Base-by-base conservation (phyloP, 495 filamentous ascomycete genomes). In the Penicillium daleae region DNA sequence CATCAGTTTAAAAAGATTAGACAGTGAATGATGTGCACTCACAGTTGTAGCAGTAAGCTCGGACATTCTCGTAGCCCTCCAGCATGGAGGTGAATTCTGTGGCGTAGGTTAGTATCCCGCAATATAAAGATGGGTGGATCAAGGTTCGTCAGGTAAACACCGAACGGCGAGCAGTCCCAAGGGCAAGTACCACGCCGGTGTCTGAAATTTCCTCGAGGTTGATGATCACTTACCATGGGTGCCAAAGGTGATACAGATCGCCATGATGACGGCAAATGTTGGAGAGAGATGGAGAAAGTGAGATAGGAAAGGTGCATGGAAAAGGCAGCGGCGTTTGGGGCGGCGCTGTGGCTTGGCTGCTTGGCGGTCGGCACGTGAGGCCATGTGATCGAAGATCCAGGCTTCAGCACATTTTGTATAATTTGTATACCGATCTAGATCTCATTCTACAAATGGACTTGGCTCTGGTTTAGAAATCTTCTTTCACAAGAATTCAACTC, bases 11-110 rank as follows among this genome's bases (percentile, higher is more conserved):
- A 37, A 10, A 57, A 42, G 10, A 27, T n/a, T 21, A 39, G 44
- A 24, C 12, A 35, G 44, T 19, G 50, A 24, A 60, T 39, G 24
- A 35, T 37, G 31, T 27, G 46, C 39, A 71, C 80, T 59, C 64
- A 83, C 81, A 85, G 58, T 85, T 84, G 39, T 83, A 78, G 63
- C 83, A 85, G 69, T 82, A 82, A 37, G 81, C 83, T 33, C 82
- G 76, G 9, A 84, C 80, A 59, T 80, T 68, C 66, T 85, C 81
- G 53, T 84, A 85, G n/a, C 81, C 83, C 63, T 84, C 72, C 8
- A 85, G 74, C 68, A 75, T 78, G 42, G 77, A 79, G 2, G 78
- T 77, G 67, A 85, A 85, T 56, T 85, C 83, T 85, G 63, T 31
- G 26, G 24, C 39, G 27, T 37, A 49, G 6, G 35, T 64, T 26